Conservation (phyloP, 2,329 filamentous ascomycete genomes). For the Aspergillus sojae region DNA sequence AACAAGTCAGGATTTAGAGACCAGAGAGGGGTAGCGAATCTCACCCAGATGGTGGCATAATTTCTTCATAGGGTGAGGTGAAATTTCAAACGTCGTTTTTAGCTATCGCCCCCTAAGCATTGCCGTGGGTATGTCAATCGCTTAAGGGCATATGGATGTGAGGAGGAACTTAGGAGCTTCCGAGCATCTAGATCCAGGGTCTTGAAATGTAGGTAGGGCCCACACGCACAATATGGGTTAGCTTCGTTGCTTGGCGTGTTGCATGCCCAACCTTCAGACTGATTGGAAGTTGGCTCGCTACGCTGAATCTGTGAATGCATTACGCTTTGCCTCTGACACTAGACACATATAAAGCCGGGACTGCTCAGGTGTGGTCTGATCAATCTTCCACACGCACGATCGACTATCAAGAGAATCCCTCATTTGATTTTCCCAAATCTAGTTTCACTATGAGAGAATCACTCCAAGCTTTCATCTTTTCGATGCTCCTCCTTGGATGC, state of each 20-base stretch:
- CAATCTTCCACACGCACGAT: background rate
- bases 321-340: background rate
- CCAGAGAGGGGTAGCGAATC: no score
- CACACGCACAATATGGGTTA: background rate
- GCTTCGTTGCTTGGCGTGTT: background rate
- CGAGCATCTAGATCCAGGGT: background rate
- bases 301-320: no score
- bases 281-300: no score
- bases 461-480: background rate
- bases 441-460: background rate
- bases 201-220: background rate
- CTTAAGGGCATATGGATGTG: no score
- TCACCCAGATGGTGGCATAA: no score
- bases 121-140: background rate
- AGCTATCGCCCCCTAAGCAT: background rate
- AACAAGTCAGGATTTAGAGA: no score
- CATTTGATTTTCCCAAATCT: background rate
- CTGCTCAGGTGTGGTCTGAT: background rate
- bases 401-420: background rate
- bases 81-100: no score
- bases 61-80: no score
- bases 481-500: background rate
- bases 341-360: background rate
- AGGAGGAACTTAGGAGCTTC: no score
- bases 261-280: background rate